Base-by-base conservation (phyloP, 768 basidiomycete genomes). In the Filobasidium floriforme region DNA sequence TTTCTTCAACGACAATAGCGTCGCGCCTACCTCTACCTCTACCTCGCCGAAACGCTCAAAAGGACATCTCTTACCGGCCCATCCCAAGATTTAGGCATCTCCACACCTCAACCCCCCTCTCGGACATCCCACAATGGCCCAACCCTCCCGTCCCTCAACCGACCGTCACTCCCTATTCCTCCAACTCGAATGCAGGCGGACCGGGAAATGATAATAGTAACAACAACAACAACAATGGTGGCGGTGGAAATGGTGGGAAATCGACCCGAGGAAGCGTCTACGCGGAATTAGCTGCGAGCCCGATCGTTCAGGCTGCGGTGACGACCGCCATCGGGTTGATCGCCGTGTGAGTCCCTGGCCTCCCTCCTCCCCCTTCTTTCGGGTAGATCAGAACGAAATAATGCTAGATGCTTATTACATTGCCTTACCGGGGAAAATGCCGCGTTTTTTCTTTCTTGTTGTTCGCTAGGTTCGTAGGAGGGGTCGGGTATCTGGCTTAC, bases 401-500 rank as follows among this genome's bases (percentile, higher is more conserved):
- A n/a, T n/a, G n/a, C n/a, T n/a, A 10, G 19, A 44, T 10, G 43
- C 43, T 44, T 44, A 44, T 10, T 44, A 10, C 43, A 10, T 10
- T 29, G 44, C 22, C 6, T 32, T 22, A 51, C 7, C n/a, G 32
- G 41, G 3, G 14, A 12, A 41, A 40, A 19, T 41, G 40, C 6
- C 11, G 22, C 28, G 44, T 44, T 46, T 10, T 43, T 55, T 32
- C n/a, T n/a, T n/a, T n/a, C n/a, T n/a, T n/a, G n/a, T n/a, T n/a
- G n/a, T n/a, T n/a, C n/a, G n/a, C n/a, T n/a, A 63, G 62, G 12
- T 88, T 90, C 71, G 72, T 84, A 15, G 88, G 89, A 46, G 89
- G 90, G 59, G 80, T 88, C 11, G 83, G 82, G 28, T 90, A 90
- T 77, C 79, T 89, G 62, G 80, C 82, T 32, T 90, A 86, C 88